Evolutionary conservation across 129 eudicot species (phyloP).

Genomic region (Lonicera japonica): DNA sequence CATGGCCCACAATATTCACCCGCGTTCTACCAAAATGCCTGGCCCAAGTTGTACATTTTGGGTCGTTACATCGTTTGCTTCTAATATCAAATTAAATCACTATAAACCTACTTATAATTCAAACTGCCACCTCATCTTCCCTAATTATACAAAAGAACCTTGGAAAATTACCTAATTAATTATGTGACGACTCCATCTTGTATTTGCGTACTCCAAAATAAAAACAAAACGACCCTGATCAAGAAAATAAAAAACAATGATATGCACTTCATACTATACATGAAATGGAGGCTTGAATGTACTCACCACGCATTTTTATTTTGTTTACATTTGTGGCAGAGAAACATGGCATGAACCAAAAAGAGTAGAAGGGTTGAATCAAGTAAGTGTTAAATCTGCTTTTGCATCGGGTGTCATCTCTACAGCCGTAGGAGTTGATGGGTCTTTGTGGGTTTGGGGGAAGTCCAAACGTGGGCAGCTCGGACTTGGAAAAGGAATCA

Average conservation of each 20-base stretch:
- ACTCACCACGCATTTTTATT: not conserved
- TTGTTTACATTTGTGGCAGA: constrained; percentile 32
- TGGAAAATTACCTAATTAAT: too few species aligned
- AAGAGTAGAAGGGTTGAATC: constrained; percentile 50
- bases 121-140: too few species aligned
- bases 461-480: constrained; percentile 87
- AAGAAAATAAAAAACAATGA: too few species aligned
- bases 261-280: not conserved
- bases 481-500: constrained; percentile 72
- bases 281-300: not conserved
- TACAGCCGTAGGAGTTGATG: constrained; percentile 62
- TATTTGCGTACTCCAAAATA: too few species aligned
- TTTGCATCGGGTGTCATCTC: constrained; percentile 92
- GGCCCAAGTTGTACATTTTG: too few species aligned
- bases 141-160: too few species aligned
- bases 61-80: too few species aligned
- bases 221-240: not conserved
- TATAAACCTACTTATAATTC: too few species aligned
- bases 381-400: constrained; percentile 49
- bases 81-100: too few species aligned
- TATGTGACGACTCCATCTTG: too few species aligned
- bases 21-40: too few species aligned
- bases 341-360: constrained; percentile 68
- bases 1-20: too few species aligned
- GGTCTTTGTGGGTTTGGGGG: constrained; percentile 92